Base-by-base conservation (phyloP, 345 rosid species). In the Barbarea vulgaris region DNA sequence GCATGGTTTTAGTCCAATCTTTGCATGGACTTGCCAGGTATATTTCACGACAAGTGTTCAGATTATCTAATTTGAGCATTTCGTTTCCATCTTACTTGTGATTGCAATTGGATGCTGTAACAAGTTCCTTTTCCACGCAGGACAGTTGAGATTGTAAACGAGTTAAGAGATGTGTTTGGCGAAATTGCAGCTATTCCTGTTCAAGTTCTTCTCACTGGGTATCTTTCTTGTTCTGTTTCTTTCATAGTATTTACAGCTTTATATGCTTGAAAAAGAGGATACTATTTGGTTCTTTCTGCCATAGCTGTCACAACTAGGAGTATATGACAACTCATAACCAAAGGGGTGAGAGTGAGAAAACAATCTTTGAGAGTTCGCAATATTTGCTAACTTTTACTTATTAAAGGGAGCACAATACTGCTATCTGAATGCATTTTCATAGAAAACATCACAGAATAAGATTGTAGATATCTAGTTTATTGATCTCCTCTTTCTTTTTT, bases 1-100 rank as follows among this genome's bases (percentile, higher is more conserved):
- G 92, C 8, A 87, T 91, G 96, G 93, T 93, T 57, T 81, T 87
- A 53, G 88, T 91, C 69, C 98, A 93, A 83, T 88, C 97, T 28
- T 75, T 91, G 83, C 85, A 83, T 58, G 84, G 83, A 74, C 79
- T 87, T 48, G 85, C 82, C 76, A 85, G 96, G 97, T 89, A 39
- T 85, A 71, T 8, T 18, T 31, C 47, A 47, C 15, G 8, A 53
- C 27, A 17, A 30, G n/a, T 46, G 18, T 66, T 52, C 60, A 53
- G 19, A 44, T 14, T 0, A 19, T 51, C 4, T 60, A 7, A 14
- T 36, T 3, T 54, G 22, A 19, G 0, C 19, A 52, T 25, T 27
- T 39, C 0, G 1, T 30, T 51, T 71, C 28, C 4, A 28, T 55
- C 57, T 62, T 46, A 10, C 9, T 39, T 61, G 3, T 13, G n/a